Percentiles rank a stretch among this genome's conserved stretches.
Evolutionary conservation across 768 basidiomycete species (phyloP).

Genomic region (Mycena maculata): DNA sequence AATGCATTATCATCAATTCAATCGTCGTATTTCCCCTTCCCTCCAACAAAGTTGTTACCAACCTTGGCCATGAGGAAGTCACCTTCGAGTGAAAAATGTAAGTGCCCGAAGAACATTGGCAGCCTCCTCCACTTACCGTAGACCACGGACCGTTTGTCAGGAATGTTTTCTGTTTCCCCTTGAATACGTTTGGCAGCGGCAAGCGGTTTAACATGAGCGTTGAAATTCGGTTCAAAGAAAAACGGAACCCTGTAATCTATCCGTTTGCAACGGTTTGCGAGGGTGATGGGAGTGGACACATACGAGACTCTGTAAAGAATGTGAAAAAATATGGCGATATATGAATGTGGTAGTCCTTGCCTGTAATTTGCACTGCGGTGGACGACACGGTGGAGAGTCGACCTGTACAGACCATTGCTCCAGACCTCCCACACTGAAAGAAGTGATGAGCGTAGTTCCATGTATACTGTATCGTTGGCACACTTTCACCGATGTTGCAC

Average conservation of each 20-base stretch:
- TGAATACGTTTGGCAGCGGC: conserved; percentile 65
- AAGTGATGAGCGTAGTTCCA: background rate
- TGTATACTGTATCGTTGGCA: conserved; percentile 39
- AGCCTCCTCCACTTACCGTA: conserved; percentile 57
- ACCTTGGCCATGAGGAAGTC: conserved; percentile 83
- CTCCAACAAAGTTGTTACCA: conserved; percentile 71
- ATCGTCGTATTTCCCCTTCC: conserved; percentile 53
- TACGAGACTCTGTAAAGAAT: conserved; percentile 72
- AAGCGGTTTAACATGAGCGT: conserved; percentile 75
- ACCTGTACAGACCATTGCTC: conserved; percentile 88
- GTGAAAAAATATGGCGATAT: background rate
- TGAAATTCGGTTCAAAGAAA: conserved; percentile 93
- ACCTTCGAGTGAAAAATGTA: conserved; percentile 40
- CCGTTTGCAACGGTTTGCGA: conserved; percentile 14
- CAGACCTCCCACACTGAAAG: conserved; percentile 89
- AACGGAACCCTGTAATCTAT: conserved; percentile 82
- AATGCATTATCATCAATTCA: background rate
- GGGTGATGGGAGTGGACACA: conserved; percentile 40
- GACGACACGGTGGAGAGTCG: conserved; percentile 91
- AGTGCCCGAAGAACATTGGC: background rate
- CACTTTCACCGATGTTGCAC: conserved; percentile 93
- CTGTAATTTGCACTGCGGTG: conserved; percentile 80
- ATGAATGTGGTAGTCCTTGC: conserved; percentile 50
- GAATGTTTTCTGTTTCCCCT: conserved; percentile 32
- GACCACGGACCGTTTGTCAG: conserved; percentile 56